Base-by-base conservation (phyloP, 2,329 filamentous ascomycete genomes). In the Xylariales sp. region DNA sequence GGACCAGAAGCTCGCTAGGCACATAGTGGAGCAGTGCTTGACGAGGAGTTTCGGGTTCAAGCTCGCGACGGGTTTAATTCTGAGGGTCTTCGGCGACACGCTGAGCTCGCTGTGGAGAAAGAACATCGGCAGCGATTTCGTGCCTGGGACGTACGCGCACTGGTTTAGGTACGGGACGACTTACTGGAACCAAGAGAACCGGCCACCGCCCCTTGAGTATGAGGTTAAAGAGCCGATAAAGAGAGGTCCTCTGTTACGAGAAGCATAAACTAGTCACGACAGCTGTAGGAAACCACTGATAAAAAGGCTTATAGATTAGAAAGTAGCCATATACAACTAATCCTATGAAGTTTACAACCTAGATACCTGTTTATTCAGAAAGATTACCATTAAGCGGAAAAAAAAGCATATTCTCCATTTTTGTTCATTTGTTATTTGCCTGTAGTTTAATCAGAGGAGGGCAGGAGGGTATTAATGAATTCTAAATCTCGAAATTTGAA, bases 31-130 rank as follows among this genome's bases (percentile, higher is more conserved):
- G 50, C 61, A 48, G 1, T 72, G 69, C 41, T 51, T 78, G n/a
- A 51, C 46, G 12, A 60, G 53, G 41, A 75, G 72, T 44, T 78
- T 74, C 50, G 67, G 65, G 2, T 71, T 78, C 52, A 78, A 78
- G 54, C 53, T 79, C 6, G 71, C 72, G 1, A 72, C 76, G 44
- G 74, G 74, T 0, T 47, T 77, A 17, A 76, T 76, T 17, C 32
- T 76, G 7, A 60, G 65, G 24, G 64, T 77, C 0, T 54, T 66
- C 18, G 67, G 68, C 1, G 58, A 65, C 14, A 78, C 74, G 1
- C 53, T 79, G 10, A 72, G 73, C 1, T 72, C 70, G 18, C 45
- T 75, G 21, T 78, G 74, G 74, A 66, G 69, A 51, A 65, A 63
- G 23, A 45, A 77, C 45, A 52, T 57, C 3, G 74, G 70, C 2